Conservation (phyloP, 305 asterid species). For the Coffea humblotiana region DNA sequence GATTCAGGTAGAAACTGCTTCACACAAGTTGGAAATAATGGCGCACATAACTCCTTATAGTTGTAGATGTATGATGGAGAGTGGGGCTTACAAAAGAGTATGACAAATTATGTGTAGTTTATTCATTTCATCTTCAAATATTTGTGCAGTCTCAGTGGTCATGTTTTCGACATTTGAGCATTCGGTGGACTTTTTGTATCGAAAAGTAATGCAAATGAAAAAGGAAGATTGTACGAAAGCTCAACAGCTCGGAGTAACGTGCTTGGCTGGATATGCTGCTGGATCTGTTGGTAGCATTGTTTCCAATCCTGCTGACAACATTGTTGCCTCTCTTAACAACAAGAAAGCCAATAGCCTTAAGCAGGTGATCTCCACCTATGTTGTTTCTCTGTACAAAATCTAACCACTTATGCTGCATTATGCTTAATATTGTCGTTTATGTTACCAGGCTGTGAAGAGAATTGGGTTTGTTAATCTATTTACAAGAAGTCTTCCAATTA, state of each 20-base stretch:
- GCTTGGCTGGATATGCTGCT: conserved; percentile 54
- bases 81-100: neutral
- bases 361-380: conserved; percentile 23
- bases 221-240: conserved; percentile 42
- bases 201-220: conserved; percentile 31
- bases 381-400: neutral
- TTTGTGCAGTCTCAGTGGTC: conserved; percentile 45
- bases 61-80: neutral
- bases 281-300: conserved; percentile 44
- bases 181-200: conserved; percentile 39
- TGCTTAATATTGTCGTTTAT: neutral
- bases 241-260: conserved; percentile 49
- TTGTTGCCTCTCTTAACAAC: conserved; percentile 40
- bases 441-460: conserved; percentile 38
- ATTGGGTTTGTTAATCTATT: conserved; percentile 40
- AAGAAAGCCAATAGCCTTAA: conserved; percentile 30
- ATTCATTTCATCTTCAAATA: neutral
- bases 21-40: neutral
- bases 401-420: neutral
- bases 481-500: conserved; percentile 49
- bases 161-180: conserved; percentile 54
- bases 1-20: neutral
- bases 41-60: neutral
- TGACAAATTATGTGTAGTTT: neutral
- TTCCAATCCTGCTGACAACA: conserved; percentile 50